These are phyloP conservation scores for Podospora fimiseda DNA, from an alignment of 495 filamentous ascomycete genomes.

Conservation along the genomic window DNA sequence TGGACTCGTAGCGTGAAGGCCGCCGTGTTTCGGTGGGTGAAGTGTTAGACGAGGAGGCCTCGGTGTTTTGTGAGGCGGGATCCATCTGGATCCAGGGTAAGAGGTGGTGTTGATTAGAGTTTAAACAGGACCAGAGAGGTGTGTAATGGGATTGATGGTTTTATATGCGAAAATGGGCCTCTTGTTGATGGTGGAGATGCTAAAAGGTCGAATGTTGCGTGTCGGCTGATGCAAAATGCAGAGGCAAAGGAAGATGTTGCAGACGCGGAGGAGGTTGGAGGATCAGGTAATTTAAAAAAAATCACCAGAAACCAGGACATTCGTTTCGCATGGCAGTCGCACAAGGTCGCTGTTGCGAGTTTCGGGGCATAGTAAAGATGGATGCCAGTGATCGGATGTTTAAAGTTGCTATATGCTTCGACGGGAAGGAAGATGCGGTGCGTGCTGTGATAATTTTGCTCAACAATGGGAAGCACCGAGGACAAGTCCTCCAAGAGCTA, in stretches of 20 bases:
- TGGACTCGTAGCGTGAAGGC: constrained; percentile 22
- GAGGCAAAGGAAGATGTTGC: too few relatives aligned
- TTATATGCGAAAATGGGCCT: too few relatives aligned
- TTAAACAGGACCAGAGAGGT: background rate
- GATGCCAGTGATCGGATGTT: too few relatives aligned
- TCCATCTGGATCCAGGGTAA: constrained; percentile 28
- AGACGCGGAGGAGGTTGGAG: background rate
- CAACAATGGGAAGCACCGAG: too few relatives aligned
- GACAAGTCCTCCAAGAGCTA: too few relatives aligned
- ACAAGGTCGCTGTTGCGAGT: constrained; percentile 3
- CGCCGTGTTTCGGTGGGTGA: constrained; percentile 41
- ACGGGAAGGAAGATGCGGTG: too few relatives aligned
- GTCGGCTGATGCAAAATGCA: too few relatives aligned
- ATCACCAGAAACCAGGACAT: background rate
- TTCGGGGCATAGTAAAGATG: background rate
- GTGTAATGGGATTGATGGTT: background rate
- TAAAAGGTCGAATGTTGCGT: too few relatives aligned
- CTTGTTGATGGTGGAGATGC: too few relatives aligned
- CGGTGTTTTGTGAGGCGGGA: constrained; percentile 24
- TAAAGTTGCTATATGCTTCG: too few relatives aligned
- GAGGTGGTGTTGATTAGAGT: background rate
- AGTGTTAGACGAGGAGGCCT: constrained; percentile 26
- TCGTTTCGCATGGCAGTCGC: constrained; percentile 12
- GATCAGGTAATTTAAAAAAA: background rate
- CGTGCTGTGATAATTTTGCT: too few relatives aligned